Evolutionary conservation across 306 rosid genomes (phyloP).

Genomic region (Castanopsis chinensis): DNA sequence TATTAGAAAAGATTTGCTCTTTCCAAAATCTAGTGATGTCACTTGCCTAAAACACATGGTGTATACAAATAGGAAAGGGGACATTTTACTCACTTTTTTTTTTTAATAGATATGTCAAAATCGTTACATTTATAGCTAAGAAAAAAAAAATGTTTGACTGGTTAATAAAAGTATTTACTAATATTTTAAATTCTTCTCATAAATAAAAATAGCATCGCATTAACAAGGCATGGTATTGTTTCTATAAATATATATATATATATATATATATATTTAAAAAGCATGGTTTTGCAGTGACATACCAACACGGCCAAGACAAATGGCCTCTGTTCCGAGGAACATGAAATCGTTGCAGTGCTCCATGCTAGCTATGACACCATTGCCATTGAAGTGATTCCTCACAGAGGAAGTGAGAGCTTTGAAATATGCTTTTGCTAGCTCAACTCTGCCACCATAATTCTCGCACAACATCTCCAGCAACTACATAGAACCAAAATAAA

Average conservation of each 20-base stretch:
- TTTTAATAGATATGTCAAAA: too few relatives aligned
- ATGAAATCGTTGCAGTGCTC: slow-evolving; percentile 97
- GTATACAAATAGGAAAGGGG: too few relatives aligned
- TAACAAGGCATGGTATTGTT: too few relatives aligned
- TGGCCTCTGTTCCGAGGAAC: slow-evolving; percentile 92
- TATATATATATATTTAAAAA: too few relatives aligned
- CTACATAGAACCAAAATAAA: slow-evolving; percentile 24
- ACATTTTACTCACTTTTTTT: too few relatives aligned
- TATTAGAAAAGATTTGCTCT: background rate
- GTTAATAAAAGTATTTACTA: too few relatives aligned
- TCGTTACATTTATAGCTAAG: too few relatives aligned
- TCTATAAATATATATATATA: too few relatives aligned
- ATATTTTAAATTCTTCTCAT: background rate
- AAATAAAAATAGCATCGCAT: background rate
- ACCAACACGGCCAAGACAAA: slow-evolving; percentile 96
- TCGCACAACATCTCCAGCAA: slow-evolving; percentile 84
- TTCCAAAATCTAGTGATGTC: background rate
- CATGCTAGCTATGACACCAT: slow-evolving; percentile 97
- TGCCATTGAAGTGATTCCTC: slow-evolving; percentile 79
- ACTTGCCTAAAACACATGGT: background rate
- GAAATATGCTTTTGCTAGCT: slow-evolving; percentile 83
- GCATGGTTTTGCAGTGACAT: slow-evolving; percentile 7
- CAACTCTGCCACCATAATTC: slow-evolving; percentile 87
- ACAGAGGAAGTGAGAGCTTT: slow-evolving; percentile 80
- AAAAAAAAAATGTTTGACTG: too few relatives aligned